A percentile compares a stretch with the other conserved stretches of the same genome.
Conservation (phyloP, 768 basidiomycete genomes). For the Psilocybe cubensis region DNA sequence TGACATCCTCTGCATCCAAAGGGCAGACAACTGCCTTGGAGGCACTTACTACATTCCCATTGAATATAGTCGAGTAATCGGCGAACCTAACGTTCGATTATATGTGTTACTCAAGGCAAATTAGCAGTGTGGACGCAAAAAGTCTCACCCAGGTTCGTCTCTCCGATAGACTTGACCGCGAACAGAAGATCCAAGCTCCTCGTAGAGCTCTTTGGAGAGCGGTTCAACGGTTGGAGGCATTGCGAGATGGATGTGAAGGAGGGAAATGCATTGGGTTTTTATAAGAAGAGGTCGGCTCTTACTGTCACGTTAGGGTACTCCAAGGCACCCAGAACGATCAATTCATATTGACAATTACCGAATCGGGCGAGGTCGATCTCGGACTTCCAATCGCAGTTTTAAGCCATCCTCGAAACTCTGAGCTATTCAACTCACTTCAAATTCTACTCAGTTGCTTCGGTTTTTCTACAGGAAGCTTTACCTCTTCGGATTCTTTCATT, state of each 20-base stretch:
- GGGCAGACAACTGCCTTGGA: constrained; percentile 75
- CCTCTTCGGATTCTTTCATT: neutral
- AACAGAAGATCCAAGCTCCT: constrained; percentile 48
- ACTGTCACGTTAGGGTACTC: neutral
- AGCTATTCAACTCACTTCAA: too few relatives aligned
- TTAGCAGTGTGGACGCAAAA: too few relatives aligned
- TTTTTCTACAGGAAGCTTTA: neutral
- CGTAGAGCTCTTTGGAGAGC: constrained; percentile 38
- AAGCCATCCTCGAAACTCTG: neutral
- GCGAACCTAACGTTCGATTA: constrained; percentile 39
- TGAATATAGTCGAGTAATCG: constrained; percentile 66
- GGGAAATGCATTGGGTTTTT: constrained; percentile 3
- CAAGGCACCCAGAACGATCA: constrained; percentile 7
- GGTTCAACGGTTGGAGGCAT: constrained; percentile 21
- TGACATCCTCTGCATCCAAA: constrained; percentile 79
- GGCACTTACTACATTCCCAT: constrained; percentile 67
- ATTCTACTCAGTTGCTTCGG: too few relatives aligned
- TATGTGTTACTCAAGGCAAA: too few relatives aligned
- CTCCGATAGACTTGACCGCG: constrained; percentile 51
- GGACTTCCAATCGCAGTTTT: constrained; percentile 1
- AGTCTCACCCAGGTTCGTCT: constrained; percentile 41
- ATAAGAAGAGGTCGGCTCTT: neutral
- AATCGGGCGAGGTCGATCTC: constrained; percentile 9
- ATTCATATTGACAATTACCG: neutral
- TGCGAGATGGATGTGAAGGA: neutral